Evolutionary conservation across 345 rosid genomes (phyloP).

Genomic region (Moringa oleifera): DNA sequence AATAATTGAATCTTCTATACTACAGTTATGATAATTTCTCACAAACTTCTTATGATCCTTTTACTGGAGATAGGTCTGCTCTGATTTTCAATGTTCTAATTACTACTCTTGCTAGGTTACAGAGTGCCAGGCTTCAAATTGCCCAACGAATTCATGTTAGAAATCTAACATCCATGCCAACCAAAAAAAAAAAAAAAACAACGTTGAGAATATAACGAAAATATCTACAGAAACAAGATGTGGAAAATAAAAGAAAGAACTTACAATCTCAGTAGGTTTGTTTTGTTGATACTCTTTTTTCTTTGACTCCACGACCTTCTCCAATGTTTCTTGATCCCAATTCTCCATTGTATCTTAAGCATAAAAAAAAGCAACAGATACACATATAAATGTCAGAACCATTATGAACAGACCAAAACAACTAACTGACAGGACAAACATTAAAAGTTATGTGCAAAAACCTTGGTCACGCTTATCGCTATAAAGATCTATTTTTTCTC

Average conservation of each 20-base stretch:
- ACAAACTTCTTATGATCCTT: no score
- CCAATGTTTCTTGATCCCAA: constrained; percentile 94
- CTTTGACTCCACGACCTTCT: constrained; percentile 90
- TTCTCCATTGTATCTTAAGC: constrained; percentile 73
- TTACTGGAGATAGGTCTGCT: no score
- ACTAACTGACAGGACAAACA: no score
- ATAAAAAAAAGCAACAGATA: constrained; percentile 1
- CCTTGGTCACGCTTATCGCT: constrained; percentile 89
- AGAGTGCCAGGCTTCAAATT: no score
- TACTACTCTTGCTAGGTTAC: no score
- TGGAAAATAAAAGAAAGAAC: constrained; percentile 16
- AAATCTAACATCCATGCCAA: no score
- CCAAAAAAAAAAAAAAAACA: neutral
- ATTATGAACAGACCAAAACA: neutral
- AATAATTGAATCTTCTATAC: no score
- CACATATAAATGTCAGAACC: constrained; percentile 7
- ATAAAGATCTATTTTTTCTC: constrained; percentile 87
- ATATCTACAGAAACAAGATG: no score
- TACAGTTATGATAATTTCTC: no score
- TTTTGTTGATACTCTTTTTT: constrained; percentile 78
- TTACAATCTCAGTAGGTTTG: constrained; percentile 90
- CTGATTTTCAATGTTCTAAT: no score
- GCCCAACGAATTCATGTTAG: no score
- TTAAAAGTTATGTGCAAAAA: constrained; percentile 13
- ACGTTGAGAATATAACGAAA: neutral